Conservation (phyloP, 192 early-diverging fungal genomes). For the Coemansia sp. region DNA sequence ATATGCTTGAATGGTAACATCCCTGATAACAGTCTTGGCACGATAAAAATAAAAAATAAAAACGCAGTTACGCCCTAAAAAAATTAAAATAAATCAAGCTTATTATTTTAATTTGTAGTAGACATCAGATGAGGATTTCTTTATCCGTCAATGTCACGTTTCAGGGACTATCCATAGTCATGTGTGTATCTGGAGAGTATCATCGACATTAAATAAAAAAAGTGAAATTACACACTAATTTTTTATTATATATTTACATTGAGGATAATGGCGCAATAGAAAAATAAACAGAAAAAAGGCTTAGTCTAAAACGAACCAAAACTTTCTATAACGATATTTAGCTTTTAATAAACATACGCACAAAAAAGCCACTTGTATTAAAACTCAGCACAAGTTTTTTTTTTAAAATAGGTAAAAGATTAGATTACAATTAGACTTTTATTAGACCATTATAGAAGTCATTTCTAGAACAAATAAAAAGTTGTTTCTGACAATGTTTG, state of each 20-base stretch:
- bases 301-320: background rate
- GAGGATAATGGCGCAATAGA: background rate
- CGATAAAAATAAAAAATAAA: too few species aligned
- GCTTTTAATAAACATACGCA: too few species aligned
- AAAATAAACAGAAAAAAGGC: constrained; percentile 1
- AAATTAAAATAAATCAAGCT: too few species aligned
- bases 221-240: background rate
- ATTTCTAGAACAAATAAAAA: background rate
- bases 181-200: background rate
- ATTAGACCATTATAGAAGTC: background rate
- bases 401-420: background rate
- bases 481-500: constrained; percentile 1
- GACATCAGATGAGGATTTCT: background rate
- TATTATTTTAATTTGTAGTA: too few species aligned
- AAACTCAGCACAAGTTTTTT: too few species aligned
- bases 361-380: too few species aligned
- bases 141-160: background rate
- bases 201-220: background rate
- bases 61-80: too few species aligned
- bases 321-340: too few species aligned
- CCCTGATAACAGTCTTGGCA: too few species aligned
- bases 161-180: background rate
- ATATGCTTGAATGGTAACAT: too few species aligned
- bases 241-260: too few species aligned
- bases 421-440: background rate